These are phyloP conservation scores for Narthecium ossifragum DNA, from an alignment of 106 monocot species.

Conservation along the genomic window DNA sequence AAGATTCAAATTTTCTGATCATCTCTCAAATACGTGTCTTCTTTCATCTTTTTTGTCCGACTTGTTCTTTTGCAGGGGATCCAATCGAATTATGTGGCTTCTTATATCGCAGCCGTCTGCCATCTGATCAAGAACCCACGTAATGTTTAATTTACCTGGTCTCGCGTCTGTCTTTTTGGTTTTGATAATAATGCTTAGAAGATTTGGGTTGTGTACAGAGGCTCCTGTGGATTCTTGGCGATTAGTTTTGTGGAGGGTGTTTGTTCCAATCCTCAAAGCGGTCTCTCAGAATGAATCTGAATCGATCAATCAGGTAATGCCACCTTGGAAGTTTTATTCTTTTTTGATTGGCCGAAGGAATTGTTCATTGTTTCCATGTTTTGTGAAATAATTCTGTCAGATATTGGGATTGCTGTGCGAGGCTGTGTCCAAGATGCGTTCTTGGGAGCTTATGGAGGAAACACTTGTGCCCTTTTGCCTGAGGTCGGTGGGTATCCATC, in stretches of 20 bases:
- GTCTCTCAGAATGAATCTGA: slow-evolving; percentile 30
- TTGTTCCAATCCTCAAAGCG: slow-evolving; percentile 48
- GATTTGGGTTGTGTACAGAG: too few relatives aligned
- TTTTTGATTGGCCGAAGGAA: neutral
- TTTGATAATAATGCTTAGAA: neutral
- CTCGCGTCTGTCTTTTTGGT: neutral
- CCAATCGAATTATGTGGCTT: slow-evolving; percentile 21
- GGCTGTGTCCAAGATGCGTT: slow-evolving; percentile 17
- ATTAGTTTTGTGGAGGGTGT: slow-evolving; percentile 34
- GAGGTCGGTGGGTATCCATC: slow-evolving; percentile 27
- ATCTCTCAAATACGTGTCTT: neutral
- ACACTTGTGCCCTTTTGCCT: slow-evolving; percentile 68
- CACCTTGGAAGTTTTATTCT: neutral
- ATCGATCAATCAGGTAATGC: slow-evolving; percentile 39
- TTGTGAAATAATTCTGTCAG: slow-evolving; percentile 14
- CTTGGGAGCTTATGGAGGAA: slow-evolving; percentile 37
- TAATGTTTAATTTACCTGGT: slow-evolving; percentile 8
- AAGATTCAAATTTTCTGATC: neutral
- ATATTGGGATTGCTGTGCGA: slow-evolving; percentile 34
- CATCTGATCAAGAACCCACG: slow-evolving; percentile 42
- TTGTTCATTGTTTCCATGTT: neutral
- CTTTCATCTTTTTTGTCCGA: neutral
- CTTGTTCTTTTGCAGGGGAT: slow-evolving; percentile 5
- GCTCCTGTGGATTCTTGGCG: slow-evolving; percentile 17
- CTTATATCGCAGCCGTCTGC: slow-evolving; percentile 40